phyloP scores from a whole-genome alignment of 176 grass and related monocot species.

The Puya raimondii region DNA sequence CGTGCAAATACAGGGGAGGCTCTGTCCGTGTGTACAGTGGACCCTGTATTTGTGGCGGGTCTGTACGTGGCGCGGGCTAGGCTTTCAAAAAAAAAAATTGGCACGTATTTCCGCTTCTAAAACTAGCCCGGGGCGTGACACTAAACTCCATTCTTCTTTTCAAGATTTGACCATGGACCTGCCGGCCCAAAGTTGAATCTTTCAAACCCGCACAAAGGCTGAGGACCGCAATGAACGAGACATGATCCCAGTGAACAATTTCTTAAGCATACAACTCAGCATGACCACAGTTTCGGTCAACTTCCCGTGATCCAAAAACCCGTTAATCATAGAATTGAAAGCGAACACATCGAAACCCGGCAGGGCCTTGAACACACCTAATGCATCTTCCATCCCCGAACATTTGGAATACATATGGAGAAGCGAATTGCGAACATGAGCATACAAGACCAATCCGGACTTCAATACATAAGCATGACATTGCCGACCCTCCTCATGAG shows the following conservation, averaged over 20 bases:
- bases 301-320: slow-evolving; percentile 43
- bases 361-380: slow-evolving; percentile 28
- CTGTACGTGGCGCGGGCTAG: no score
- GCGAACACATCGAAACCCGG: slow-evolving; percentile 38
- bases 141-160: slow-evolving; percentile 44
- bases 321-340: slow-evolving; percentile 69
- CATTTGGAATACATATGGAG: slow-evolving; percentile 65
- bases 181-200: slow-evolving; percentile 39
- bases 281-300: slow-evolving; percentile 27
- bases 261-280: slow-evolving; percentile 32
- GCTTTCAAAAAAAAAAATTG: no score
- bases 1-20: no score
- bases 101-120: no score
- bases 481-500: slow-evolving; percentile 43
- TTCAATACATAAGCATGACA: slow-evolving; percentile 53
- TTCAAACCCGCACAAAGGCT: slow-evolving; percentile 53
- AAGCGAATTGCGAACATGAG: slow-evolving; percentile 41
- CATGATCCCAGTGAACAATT: slow-evolving; percentile 52
- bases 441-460: slow-evolving; percentile 26
- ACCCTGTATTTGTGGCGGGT: no score
- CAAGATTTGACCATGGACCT: slow-evolving; percentile 50
- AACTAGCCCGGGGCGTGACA: no score
- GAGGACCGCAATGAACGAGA: slow-evolving; percentile 54
- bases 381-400: slow-evolving; percentile 34
- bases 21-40: no score